phyloP scores from a whole-genome alignment of 768 basidiomycete species.

The Auriscalpium microsporum region DNA sequence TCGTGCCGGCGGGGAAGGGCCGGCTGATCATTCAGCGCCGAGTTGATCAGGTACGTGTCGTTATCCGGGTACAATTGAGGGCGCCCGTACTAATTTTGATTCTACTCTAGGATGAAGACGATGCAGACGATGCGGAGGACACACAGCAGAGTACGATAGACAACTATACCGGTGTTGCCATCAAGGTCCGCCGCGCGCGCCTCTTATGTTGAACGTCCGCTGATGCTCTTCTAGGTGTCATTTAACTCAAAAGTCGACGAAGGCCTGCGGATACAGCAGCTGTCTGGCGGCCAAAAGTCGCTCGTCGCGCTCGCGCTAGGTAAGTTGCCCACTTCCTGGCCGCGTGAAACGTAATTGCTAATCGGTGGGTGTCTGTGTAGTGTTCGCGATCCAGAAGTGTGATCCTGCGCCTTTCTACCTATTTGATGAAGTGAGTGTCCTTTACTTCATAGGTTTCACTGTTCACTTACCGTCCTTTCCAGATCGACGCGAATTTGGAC shows the following conservation, averaged over 20 bases:
- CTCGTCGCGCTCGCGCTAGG: constrained; percentile 92
- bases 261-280: constrained; percentile 89
- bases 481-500: constrained; percentile 97
- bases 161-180: constrained; percentile 94
- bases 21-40: constrained; percentile 86
- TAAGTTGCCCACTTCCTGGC: constrained; percentile 21
- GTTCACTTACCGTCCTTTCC: neutral
- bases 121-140: constrained; percentile 65
- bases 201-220: neutral
- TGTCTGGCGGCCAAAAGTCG: constrained; percentile 97
- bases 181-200: constrained; percentile 49
- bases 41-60: constrained; percentile 61
- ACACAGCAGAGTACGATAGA: constrained; percentile 73
- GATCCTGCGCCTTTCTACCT: constrained; percentile 99
- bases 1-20: constrained; percentile 91
- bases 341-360: neutral
- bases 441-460: neutral
- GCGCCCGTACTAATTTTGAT: neutral
- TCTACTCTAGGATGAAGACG: constrained; percentile 55
- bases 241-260: constrained; percentile 99
- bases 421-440: constrained; percentile 78
- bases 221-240: constrained; percentile 57
- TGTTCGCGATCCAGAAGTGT: constrained; percentile 98
- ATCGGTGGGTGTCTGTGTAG: constrained; percentile 28
- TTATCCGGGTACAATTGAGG: neutral